Evolutionary conservation across 192 early-diverging fungal species (phyloP).

Genomic region (Podila verticillata): DNA sequence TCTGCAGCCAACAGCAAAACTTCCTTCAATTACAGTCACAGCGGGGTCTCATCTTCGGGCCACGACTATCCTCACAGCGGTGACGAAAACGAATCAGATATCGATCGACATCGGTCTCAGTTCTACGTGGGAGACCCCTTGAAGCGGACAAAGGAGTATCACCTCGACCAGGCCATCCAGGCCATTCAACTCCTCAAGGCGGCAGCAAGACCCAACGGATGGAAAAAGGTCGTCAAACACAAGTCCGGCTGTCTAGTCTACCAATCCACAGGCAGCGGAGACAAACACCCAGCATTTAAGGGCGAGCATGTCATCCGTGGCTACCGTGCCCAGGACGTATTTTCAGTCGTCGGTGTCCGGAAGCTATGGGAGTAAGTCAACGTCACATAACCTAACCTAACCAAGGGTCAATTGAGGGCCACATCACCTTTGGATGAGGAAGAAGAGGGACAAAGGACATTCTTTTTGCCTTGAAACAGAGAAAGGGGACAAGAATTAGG

Average conservation of each 20-base stretch:
- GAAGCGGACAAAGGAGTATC: conserved; percentile 49
- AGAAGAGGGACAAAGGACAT: not conserved
- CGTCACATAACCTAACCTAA: not conserved
- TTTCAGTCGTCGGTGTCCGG: conserved; percentile 59
- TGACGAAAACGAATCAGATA: conserved; percentile 31
- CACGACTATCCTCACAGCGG: conserved; percentile 37
- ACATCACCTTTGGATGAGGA: not conserved
- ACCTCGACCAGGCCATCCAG: conserved; percentile 60
- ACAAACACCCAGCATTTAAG: conserved; percentile 63
- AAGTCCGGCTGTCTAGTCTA: conserved; percentile 63
- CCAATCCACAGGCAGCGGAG: conserved; percentile 24
- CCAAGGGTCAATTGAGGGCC: not conserved
- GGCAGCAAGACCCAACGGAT: conserved; percentile 38
- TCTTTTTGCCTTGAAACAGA: not conserved
- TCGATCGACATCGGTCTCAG: conserved; percentile 38
- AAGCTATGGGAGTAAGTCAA: conserved; percentile 62
- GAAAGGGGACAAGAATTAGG: conserved; percentile 8
- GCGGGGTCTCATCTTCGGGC: not conserved
- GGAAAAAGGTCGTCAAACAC: conserved; percentile 65
- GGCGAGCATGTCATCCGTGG: conserved; percentile 60
- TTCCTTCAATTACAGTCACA: conserved; percentile 3
- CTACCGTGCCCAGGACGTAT: conserved; percentile 58
- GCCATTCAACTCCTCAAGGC: conserved; percentile 57
- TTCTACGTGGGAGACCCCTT: conserved; percentile 40
- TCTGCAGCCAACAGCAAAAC: conserved; percentile 6